Evolutionary conservation across 495 filamentous ascomycete species (phyloP), one percentile per base, ranked within the genome.

Genomic region (Trichoderma gamsii): DNA sequence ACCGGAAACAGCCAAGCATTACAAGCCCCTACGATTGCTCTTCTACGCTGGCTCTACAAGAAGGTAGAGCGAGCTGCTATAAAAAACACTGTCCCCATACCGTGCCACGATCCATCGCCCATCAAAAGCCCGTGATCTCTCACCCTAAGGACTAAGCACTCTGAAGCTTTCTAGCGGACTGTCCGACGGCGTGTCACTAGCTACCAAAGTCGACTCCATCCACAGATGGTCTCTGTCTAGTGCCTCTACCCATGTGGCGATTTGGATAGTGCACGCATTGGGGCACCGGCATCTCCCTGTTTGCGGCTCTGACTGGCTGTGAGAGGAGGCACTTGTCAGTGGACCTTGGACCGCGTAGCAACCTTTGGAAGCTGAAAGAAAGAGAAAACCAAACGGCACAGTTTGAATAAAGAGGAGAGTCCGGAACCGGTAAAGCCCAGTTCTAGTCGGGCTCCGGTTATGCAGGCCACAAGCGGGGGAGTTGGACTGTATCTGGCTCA

Each of bases 161-260:
- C 56, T 35, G 56, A 61, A 61, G 56, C 56, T 56, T 52, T 61
- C 56, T 12, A 61, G 27, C 56, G 56, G 56, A 32, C 56, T 61
- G 56, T 32, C 56, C 56, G 56, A 61, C 56, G 56, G 56, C 56
- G 56, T 61, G 56, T 61, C 56, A 32, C 56, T 61, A 61, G 56
- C n/a, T 61, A 21, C 9, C 56, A 61, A 61, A 12, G 56, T 61
- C n/a, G 56, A n/a, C 56, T 61, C 56, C 56, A 61, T 61, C 16
- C 27, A 8, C 12, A 61, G 56, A 12, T 21, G 8, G 15, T 32
- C 23, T 61, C 4, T 61, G 27, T 25, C 56, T 61, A 61, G 56
- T 61, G 56, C 56, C 6, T 21, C 6, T 12, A 15, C 13, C 56
- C 56, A 61, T 61, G 56, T 61, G 56, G 56, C 56, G 56, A 61